A percentile compares a stretch with the other conserved stretches of the same genome.
These are phyloP conservation scores for Ceratorhiza oryzae-sativae DNA, from an alignment of 1,284 basidiomycete genomes.

Conservation along the genomic window DNA sequence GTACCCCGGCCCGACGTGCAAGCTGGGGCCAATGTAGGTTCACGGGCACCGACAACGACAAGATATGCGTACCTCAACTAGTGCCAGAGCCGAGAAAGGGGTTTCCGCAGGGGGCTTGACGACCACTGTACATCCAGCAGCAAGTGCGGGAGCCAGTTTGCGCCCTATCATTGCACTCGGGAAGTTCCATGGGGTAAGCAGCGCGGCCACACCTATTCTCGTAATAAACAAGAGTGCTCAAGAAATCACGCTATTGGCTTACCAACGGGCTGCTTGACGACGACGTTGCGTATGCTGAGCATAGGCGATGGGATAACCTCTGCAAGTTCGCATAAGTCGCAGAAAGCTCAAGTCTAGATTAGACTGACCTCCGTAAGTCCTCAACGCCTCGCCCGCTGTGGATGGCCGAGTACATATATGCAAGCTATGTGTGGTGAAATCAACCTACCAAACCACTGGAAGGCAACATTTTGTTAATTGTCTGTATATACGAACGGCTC, in stretches of 20 bases:
- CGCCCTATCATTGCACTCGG: conserved; percentile 88
- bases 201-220: conserved; percentile 57
- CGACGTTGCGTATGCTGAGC: conserved; percentile 78
- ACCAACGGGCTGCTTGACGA: conserved; percentile 96
- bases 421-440: neutral
- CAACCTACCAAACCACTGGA: conserved; percentile 71
- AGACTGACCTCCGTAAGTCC: conserved; percentile 75
- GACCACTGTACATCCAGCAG: conserved; percentile 94
- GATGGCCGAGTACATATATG: neutral
- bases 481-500: neutral
- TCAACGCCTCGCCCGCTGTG: conserved; percentile 85
- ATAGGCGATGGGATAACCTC: conserved; percentile 85
- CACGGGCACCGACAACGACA: neutral
- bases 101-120: conserved; percentile 97
- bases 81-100: conserved; percentile 90
- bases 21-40: conserved; percentile 58
- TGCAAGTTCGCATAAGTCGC: conserved; percentile 50
- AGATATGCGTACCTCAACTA: conserved; percentile 70
- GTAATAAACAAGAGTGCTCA: conserved; percentile 18
- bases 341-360: conserved; percentile 43
- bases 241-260: conserved; percentile 45
- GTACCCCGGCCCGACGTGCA: conserved; percentile 85
- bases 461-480: conserved; percentile 25
- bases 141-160: conserved; percentile 87
- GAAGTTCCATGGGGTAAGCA: conserved; percentile 90